These are phyloP conservation scores for Neoboletus brunneissimus DNA, from an alignment of 768 basidiomycete species.

Conservation along the genomic window DNA sequence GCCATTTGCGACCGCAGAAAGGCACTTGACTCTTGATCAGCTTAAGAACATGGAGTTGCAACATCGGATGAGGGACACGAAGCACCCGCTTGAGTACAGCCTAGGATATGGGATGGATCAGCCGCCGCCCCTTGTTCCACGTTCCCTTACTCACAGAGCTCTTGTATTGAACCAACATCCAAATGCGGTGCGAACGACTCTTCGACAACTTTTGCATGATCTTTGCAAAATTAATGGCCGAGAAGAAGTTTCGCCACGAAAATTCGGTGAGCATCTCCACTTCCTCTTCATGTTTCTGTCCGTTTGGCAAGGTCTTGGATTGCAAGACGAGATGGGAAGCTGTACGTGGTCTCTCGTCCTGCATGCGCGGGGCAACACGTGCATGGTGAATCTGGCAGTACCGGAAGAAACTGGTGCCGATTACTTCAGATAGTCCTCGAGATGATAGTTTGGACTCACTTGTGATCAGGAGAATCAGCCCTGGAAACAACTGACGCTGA, in stretches of 20 bases:
- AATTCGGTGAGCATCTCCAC: conserved; percentile 91
- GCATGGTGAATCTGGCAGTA: conserved; percentile 84
- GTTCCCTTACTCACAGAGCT: conserved; percentile 69
- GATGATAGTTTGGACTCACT: conserved; percentile 44
- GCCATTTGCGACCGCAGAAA: conserved; percentile 96
- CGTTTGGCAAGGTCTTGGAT: conserved; percentile 62
- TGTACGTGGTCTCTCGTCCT: conserved; percentile 63
- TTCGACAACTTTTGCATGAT: conserved; percentile 98
- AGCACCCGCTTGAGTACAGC: conserved; percentile 94
- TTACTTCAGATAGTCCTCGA: conserved; percentile 5
- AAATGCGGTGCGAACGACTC: conserved; percentile 88
- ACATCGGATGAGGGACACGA: conserved; percentile 88
- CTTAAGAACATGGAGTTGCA: conserved; percentile 93
- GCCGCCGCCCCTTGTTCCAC: not conserved
- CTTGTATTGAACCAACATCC: conserved; percentile 97
- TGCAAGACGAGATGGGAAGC: conserved; percentile 59
- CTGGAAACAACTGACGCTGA: conserved; percentile 79
- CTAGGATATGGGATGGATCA: conserved; percentile 41
- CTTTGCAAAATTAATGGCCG: conserved; percentile 94
- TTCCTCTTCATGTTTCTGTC: conserved; percentile 78
- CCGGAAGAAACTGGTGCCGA: conserved; percentile 79
- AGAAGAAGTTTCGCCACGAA: conserved; percentile 97
- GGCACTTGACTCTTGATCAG: conserved; percentile 99
- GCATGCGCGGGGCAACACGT: conserved; percentile 53
- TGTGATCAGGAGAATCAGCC: conserved; percentile 83